Evolutionary conservation across 2,329 filamentous ascomycete species (phyloP).

Genomic region (Diplodia intermedia): DNA sequence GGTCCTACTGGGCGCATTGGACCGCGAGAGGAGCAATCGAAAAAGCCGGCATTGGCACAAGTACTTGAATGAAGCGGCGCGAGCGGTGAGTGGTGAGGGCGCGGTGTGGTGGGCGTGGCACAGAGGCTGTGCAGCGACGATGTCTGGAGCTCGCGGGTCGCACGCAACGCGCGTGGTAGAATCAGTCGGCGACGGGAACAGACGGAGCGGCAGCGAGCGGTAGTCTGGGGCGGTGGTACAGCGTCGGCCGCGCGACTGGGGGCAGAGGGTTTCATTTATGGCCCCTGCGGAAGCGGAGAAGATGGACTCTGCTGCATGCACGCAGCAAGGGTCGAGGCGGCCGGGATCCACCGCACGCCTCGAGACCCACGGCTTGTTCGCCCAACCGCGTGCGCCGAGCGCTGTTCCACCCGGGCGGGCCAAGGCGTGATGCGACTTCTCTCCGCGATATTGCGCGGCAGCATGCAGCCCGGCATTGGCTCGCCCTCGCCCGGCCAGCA

Average conservation of each 20-base stretch:
- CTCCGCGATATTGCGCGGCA: slow-evolving; percentile 21
- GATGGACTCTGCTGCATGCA: slow-evolving; percentile 16
- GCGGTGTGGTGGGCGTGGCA: not conserved
- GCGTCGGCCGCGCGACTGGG: slow-evolving; percentile 12
- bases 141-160: not conserved
- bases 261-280: slow-evolving; percentile 30
- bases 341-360: slow-evolving; percentile 19
- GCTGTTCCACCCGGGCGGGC: slow-evolving; percentile 26
- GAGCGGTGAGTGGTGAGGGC: slow-evolving; percentile 30
- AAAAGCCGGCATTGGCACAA: slow-evolving; percentile 23
- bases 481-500: slow-evolving; percentile 10
- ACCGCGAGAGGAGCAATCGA: not conserved
- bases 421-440: slow-evolving; percentile 23
- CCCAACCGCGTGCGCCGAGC: slow-evolving; percentile 26
- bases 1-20: slow-evolving; percentile 20
- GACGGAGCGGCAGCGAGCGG: slow-evolving; percentile 23
- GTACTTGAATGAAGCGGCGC: not conserved
- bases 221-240: slow-evolving; percentile 21
- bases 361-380: not conserved
- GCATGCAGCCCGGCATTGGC: slow-evolving; percentile 25
- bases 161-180: slow-evolving; percentile 14
- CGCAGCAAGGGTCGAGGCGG: slow-evolving; percentile 19
- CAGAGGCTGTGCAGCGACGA: slow-evolving; percentile 1
- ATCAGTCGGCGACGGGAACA: slow-evolving; percentile 10
- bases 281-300: slow-evolving; percentile 30